Base-by-base conservation (phyloP, 352 stramenopile genomes). In the Phytophthora fragariaefolia region DNA sequence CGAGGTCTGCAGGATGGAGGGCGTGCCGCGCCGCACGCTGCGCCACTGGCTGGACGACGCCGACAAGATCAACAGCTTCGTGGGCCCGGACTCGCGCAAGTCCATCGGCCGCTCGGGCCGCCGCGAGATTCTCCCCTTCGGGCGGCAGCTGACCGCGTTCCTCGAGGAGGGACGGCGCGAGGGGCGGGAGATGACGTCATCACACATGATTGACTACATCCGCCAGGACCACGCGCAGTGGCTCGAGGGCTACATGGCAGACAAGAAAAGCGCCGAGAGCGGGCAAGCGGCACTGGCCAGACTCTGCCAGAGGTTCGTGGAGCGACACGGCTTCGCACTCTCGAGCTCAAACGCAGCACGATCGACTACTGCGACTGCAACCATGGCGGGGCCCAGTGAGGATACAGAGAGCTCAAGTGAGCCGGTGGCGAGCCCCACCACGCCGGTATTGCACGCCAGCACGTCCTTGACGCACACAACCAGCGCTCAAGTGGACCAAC, bases 121-220 rank as follows among this genome's bases (percentile, higher is more conserved):
- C 9, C 70, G 70, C 22, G 74, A 82, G 59, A 73, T 82, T 26
- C 48, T 82, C 1, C 74, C 74, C 0, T 82, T 82, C 40, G 74
- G 66, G 45, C 63, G 52, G 24, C 52, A 82, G 34, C 40, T 82
- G 15, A 63, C 58, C 6, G 40, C 53, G 7, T 82, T 82, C 26
- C 30, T 82, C 20, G 55, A 77, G 52, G 57, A 74, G 20, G 66
- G 64, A 40, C 50, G 59, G 15, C 50, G 36, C 0, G 49, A 74
- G 20, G 59, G 62, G 42, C 60, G 56, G 15, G 74, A 82, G 26
- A 58, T 82, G 55, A 82, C 66, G 55, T 82, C 74, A 32, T 69
- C 74, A 20, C 74, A 82, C 48, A 82, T 82, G 74, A 72, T 82
- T 32, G 55, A 76, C 8, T 82, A 73, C 57, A 82, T 82, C 58